These are phyloP conservation scores for Allantophomopsis cytisporea DNA, from an alignment of 2,329 filamentous ascomycete genomes.

Conservation along the genomic window DNA sequence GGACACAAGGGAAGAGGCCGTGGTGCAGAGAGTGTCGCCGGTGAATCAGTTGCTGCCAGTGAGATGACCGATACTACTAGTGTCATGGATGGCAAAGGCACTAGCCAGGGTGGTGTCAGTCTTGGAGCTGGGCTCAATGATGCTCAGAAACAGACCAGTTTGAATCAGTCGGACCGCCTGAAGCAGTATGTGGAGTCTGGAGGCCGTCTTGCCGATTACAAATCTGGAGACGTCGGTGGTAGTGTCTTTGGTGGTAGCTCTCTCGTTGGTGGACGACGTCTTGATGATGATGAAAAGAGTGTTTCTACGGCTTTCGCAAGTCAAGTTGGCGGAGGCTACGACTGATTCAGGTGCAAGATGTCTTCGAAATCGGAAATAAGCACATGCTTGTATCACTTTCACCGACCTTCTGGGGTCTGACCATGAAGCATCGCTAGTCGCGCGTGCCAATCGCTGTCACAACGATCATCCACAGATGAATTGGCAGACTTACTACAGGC, in stretches of 20 bases:
- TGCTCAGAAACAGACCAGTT: constrained; percentile 55
- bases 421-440: no score
- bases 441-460: no score
- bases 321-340: constrained; percentile 53
- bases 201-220: constrained; percentile 46
- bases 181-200: constrained; percentile 89
- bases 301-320: constrained; percentile 94
- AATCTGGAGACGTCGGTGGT: constrained; percentile 34
- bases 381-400: no score
- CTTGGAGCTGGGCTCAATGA: constrained; percentile 69
- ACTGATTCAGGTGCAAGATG: constrained; percentile 15
- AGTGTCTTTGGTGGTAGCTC: constrained; percentile 55
- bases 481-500: no score
- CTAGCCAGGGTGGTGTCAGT: constrained; percentile 78
- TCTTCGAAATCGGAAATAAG: neutral
- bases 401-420: no score
- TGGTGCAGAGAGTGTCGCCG: constrained; percentile 67
- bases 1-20: constrained; percentile 54
- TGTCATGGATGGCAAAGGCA: constrained; percentile 60
- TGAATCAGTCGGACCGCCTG: constrained; percentile 78
- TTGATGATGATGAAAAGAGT: constrained; percentile 93
- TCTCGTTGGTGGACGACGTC: constrained; percentile 21
- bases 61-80: constrained; percentile 81
- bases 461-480: no score
- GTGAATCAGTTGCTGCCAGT: constrained; percentile 84